phyloP scores from a whole-genome alignment of 495 filamentous ascomycete species.

The Penicillium coprophilum region DNA sequence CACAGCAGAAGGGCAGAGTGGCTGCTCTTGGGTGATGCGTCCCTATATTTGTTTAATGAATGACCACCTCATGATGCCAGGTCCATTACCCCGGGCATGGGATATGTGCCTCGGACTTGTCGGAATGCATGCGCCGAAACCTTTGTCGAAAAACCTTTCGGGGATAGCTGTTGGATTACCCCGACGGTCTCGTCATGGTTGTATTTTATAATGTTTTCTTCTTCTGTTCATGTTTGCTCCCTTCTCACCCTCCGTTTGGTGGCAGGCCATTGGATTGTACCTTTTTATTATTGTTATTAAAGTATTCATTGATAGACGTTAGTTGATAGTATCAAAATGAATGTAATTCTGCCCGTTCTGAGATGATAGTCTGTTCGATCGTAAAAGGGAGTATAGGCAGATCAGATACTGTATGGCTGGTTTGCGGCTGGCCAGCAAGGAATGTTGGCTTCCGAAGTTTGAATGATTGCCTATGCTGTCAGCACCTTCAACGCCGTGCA shows the following conservation, averaged over 20 bases:
- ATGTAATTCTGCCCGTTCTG: conserved; percentile 22
- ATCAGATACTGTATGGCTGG: neutral
- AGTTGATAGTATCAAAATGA: conserved; percentile 23
- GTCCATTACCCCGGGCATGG: conserved; percentile 31
- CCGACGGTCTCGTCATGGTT: conserved; percentile 18
- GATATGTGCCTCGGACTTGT: conserved; percentile 23
- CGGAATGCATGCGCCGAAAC: conserved; percentile 14
- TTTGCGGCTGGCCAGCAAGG: neutral
- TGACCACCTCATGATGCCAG: conserved; percentile 45
- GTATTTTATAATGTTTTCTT: conserved; percentile 35
- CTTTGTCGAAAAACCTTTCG: conserved; percentile 4
- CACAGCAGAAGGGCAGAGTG: conserved; percentile 12
- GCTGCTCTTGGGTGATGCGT: conserved; percentile 25
- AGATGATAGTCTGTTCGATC: neutral
- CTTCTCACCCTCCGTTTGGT: conserved; percentile 27
- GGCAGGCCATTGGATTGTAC: conserved; percentile 27
- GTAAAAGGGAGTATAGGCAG: neutral
- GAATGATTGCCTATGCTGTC: neutral
- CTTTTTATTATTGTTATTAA: conserved; percentile 23
- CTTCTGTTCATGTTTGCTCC: conserved; percentile 36
- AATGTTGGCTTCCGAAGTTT: neutral
- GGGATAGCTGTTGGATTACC: conserved; percentile 15
- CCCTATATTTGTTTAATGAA: conserved; percentile 46
- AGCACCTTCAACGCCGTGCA: neutral
- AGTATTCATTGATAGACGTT: conserved; percentile 24